phyloP scores from a whole-genome alignment of 768 basidiomycete species.

The Multifurca ochricompacta region DNA sequence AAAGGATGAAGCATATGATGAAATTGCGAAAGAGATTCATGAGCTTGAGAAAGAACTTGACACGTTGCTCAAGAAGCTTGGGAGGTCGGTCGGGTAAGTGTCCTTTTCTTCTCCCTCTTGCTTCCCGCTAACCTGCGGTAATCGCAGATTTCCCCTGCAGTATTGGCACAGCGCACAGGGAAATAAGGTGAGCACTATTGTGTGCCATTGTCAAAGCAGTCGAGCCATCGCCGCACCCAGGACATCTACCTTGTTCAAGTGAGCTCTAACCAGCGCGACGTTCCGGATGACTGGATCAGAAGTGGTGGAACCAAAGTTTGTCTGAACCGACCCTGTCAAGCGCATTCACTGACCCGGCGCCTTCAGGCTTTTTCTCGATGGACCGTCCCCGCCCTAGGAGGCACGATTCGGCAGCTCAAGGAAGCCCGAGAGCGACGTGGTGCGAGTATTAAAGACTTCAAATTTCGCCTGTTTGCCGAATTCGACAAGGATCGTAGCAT shows the following conservation, averaged over 20 bases:
- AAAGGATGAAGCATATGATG: conserved; percentile 80
- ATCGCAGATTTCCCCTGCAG: conserved; percentile 40
- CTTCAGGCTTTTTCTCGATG: conserved; percentile 66
- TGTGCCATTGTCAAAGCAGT: neutral
- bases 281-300: conserved; percentile 85
- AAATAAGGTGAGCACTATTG: conserved; percentile 50
- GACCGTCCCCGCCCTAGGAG: conserved; percentile 62
- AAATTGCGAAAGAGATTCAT: conserved; percentile 60
- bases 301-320: conserved; percentile 69
- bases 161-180: conserved; percentile 79
- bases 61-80: conserved; percentile 53
- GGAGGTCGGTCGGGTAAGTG: conserved; percentile 59
- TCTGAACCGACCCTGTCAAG: neutral
- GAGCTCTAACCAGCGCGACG: conserved; percentile 45
- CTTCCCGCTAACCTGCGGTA: conserved; percentile 2
- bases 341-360: conserved; percentile 1
- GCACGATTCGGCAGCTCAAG: conserved; percentile 73
- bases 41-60: conserved; percentile 67
- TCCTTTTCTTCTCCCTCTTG: neutral
- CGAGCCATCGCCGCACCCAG: conserved; percentile 36
- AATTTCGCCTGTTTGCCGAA: conserved; percentile 65
- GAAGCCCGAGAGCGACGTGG: conserved; percentile 89
- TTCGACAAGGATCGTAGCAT: conserved; percentile 74
- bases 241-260: conserved; percentile 90
- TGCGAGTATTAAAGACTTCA: conserved; percentile 76